Evolutionary conservation across 495 filamentous ascomycete species (phyloP), one percentile per base, ranked within the genome.

Genomic region (Apiosordaria backusii): DNA sequence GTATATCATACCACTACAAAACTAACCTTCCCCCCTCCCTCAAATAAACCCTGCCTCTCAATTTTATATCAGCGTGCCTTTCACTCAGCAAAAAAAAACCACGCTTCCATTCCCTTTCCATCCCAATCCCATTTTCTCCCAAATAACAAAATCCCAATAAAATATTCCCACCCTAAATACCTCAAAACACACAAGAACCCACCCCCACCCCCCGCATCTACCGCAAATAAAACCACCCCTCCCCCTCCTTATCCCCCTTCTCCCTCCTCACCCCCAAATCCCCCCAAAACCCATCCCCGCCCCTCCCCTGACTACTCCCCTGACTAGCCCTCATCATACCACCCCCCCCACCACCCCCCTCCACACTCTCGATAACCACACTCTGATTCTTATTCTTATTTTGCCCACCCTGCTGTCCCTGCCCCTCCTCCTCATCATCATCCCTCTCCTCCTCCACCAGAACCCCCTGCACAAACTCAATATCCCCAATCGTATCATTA

Each of bases 401-500:
- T 15, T 29, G 26, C 10, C 15, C 4, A 4, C n/a, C 4, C 66
- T 53, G 54, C 25, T 40, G 57, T 13, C 40, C 24, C 27, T 45
- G 40, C 3, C 35, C 54, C 62, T 60, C 60, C 9, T 18, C 63
- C 3, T 18, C 64, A 15, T 40, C 58, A 7, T 67, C 57, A 26
- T 24, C 52, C 18, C 40, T 53, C 69, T 64, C 59, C 60, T 76
- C 78, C 13, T 67, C 68, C 23, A 76, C 65, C 27, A 76, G 54
- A 53, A 74, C 54, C 35, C 78, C 79, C 74, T 94, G 91, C 69
- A 89, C 84, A 4, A 81, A 77, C 75, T 88, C 85, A 65, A 99
- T 93, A 70, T 97, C 93, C 18, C 80, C 76, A 64, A 97, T 84
- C n/a, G 89, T 86, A 6, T 89, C 87, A 67, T 96, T 91, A 74